A percentile compares a stretch with the other conserved stretches of the same genome.
phyloP scores from a whole-genome alignment of 2,329 filamentous ascomycete genomes.

The Cordyceps cateniannulata region DNA sequence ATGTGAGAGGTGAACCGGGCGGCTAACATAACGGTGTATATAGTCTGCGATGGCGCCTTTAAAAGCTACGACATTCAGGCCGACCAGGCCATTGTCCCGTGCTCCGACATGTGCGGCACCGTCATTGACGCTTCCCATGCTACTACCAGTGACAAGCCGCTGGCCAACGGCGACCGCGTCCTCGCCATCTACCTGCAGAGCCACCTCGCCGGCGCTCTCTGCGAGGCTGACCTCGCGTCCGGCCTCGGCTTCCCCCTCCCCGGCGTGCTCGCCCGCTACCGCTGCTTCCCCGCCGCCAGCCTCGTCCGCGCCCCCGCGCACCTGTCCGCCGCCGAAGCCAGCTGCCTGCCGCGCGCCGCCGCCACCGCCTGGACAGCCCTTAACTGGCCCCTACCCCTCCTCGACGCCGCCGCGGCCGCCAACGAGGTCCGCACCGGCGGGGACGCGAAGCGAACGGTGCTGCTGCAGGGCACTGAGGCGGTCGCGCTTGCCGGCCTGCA shows the following conservation, averaged over 20 bases:
- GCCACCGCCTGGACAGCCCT: conserved; percentile 62
- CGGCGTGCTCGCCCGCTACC: conserved; percentile 53
- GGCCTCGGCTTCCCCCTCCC: conserved; percentile 55
- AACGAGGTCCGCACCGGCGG: too few species aligned
- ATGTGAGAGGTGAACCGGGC: too few species aligned
- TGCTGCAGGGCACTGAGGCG: conserved; percentile 50
- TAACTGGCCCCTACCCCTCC: conserved; percentile 55
- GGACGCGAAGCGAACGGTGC: conserved; percentile 31
- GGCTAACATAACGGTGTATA: too few species aligned
- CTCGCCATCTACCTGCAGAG: conserved; percentile 56
- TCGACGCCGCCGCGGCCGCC: too few species aligned
- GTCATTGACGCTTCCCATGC: conserved; percentile 36
- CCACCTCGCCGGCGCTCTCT: conserved; percentile 53
- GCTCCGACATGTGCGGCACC: conserved; percentile 64
- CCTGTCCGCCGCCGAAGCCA: conserved; percentile 52
- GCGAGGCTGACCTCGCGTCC: conserved; percentile 44
- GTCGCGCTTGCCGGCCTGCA: conserved; percentile 46
- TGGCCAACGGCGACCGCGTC: conserved; percentile 57
- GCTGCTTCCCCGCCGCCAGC: conserved; percentile 50
- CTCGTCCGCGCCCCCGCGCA: conserved; percentile 52
- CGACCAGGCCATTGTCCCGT: conserved; percentile 46
- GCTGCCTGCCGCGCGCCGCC: conserved; percentile 53
- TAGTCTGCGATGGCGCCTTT: conserved; percentile 61
- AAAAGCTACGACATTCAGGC: conserved; percentile 49
- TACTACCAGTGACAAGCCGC: conserved; percentile 25